Evolutionary conservation across 2,329 filamentous ascomycete genomes (phyloP).

Genomic region (Beauveria bassiana): DNA sequence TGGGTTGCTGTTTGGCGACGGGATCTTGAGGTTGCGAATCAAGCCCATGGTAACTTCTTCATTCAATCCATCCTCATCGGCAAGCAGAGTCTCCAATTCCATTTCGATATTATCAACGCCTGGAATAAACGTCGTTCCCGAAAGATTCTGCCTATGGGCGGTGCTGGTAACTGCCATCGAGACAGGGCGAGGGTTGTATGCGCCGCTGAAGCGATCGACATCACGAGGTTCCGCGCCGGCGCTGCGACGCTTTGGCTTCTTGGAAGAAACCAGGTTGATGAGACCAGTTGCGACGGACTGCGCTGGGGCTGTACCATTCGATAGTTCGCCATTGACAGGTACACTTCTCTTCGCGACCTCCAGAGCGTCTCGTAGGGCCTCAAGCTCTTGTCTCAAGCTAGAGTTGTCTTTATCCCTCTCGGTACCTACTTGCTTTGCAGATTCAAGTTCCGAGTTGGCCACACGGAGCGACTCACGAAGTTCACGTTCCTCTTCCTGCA

Average conservation of each 20-base stretch:
- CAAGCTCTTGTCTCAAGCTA: conserved; percentile 77
- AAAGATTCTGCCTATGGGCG: conserved; percentile 61
- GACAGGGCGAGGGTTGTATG: conserved; percentile 89
- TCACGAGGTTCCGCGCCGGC: conserved; percentile 80
- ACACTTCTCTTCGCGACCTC: conserved; percentile 74
- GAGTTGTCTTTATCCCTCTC: conserved; percentile 79
- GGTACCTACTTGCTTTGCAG: conserved; percentile 64
- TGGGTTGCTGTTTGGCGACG: conserved; percentile 75
- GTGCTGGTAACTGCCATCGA: conserved; percentile 81
- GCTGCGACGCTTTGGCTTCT: conserved; percentile 93
- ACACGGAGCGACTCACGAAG: conserved; percentile 74
- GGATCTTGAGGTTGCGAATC: conserved; percentile 95
- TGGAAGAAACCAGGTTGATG: conserved; percentile 93
- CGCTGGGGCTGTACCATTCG: conserved; percentile 31
- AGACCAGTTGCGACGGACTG: conserved; percentile 62
- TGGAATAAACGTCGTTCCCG: conserved; percentile 70
- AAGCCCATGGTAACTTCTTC: conserved; percentile 95
- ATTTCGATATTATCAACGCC: conserved; percentile 86
- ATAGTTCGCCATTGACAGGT: conserved; percentile 59
- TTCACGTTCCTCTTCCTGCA: conserved; percentile 88
- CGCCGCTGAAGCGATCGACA: conserved; percentile 80
- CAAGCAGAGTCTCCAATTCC: conserved; percentile 87
- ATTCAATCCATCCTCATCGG: conserved; percentile 91
- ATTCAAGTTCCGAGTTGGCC: conserved; percentile 74
- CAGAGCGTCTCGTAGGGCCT: conserved; percentile 85